Percentiles rank a stretch among this genome's conserved stretches.
Evolutionary conservation across 345 rosid genomes (phyloP).

Genomic region (Salix brachista): DNA sequence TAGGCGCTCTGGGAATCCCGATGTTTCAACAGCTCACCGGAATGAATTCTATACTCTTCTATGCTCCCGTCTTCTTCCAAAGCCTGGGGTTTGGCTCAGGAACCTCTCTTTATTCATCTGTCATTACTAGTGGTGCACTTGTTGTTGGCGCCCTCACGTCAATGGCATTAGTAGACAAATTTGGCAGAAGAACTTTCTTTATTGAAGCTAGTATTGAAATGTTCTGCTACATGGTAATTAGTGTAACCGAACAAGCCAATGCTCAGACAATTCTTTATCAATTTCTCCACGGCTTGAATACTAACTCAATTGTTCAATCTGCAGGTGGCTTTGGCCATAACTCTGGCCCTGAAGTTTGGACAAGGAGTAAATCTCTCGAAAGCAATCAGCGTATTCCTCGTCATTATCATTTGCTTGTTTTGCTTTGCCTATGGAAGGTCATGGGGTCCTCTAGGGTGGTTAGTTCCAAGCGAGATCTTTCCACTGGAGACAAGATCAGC

Average conservation of each 20-base stretch:
- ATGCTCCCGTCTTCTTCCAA: slow-evolving; percentile 83
- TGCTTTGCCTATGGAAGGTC: slow-evolving; percentile 83
- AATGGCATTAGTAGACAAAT: slow-evolving; percentile 63
- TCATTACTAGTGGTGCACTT: slow-evolving; percentile 54
- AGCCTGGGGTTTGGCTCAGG: slow-evolving; percentile 73
- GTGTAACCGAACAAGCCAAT: neutral
- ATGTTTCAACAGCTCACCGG: slow-evolving; percentile 85
- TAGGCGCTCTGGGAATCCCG: slow-evolving; percentile 72
- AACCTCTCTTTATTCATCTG: slow-evolving; percentile 58
- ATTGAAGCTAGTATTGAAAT: slow-evolving; percentile 72
- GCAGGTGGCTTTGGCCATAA: slow-evolving; percentile 54
- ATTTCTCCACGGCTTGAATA: neutral
- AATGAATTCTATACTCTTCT: slow-evolving; percentile 78
- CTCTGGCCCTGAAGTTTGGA: slow-evolving; percentile 65
- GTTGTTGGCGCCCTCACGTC: slow-evolving; percentile 57
- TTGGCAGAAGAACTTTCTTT: slow-evolving; percentile 73
- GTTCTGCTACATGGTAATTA: slow-evolving; percentile 65
- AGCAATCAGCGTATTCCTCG: slow-evolving; percentile 46
- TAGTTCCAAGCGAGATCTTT: slow-evolving; percentile 86
- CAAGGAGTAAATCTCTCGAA: slow-evolving; percentile 47
- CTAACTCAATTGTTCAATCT: neutral
- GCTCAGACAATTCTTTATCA: neutral
- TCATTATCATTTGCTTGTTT: slow-evolving; percentile 57
- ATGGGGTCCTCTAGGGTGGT: slow-evolving; percentile 98
- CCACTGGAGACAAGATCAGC: slow-evolving; percentile 90